Base-by-base conservation (phyloP, 2,329 filamentous ascomycete species). In the Coniochaeta prunicola region DNA sequence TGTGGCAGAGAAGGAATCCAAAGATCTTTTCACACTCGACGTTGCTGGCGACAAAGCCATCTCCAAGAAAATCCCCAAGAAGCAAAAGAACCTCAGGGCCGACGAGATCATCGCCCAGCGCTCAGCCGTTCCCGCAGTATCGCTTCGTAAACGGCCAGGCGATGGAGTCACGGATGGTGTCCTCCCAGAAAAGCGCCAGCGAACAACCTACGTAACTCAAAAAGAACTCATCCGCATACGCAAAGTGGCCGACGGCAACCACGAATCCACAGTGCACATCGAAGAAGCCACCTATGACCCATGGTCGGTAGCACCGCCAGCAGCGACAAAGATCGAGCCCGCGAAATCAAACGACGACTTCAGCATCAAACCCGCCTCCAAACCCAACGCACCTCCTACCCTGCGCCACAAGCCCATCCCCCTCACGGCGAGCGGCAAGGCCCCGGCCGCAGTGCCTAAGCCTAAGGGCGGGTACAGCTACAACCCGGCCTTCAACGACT, bases 31-130 rank as follows among this genome's bases (percentile, higher is more conserved):
- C 77, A 82, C 86, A 34, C 75, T 97, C 68, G 94, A 97, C 70
- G 85, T 85, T 1, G 79, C 80, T 55, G 91, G 92, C 61, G 88
- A 92, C 67, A 75, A 80, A 55, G 77, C 82, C 57, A 84, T 92
- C 61, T 78, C 84, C 59, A 81, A 80, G 67, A 88, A 86, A 69
- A 75, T 82, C 57, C 57, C 61, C 36, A 61, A 65, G 57, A 89
- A 87, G 70, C 76, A 79, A 64, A 84, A 87, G 76, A 81, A 83
- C 5, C 83, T 99, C 65, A 96, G 91, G 74, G 87, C 88, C 63
- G 93, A 99, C 70, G 90, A 97, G 70, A 97, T 99, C 63, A 86
- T 99, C 66, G 87, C 89, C 31, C 82, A 87, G 68, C 87, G 94
- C 62, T 97, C 92, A 36, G 87, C 86, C 13, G 82, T 97, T 9